Percentiles rank a stretch among this genome's conserved stretches.
Evolutionary conservation across 1,284 basidiomycete genomes (phyloP).

Genomic region (Ceratobasidium sp.): DNA sequence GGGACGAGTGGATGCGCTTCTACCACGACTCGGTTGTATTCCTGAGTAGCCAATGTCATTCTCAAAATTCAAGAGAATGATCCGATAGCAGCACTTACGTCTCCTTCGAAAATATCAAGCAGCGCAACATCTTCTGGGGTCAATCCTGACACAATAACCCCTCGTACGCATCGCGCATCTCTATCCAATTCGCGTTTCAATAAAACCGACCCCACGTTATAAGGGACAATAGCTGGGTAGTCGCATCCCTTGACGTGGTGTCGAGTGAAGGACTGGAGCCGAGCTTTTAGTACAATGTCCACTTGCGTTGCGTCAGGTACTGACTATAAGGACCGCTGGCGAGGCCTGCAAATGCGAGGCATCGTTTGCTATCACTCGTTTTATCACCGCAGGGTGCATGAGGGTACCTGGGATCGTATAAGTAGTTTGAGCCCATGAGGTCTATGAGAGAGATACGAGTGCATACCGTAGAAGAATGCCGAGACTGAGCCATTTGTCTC

Average conservation of each 20-base stretch:
- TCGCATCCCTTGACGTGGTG: slow-evolving; percentile 69
- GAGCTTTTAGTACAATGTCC: slow-evolving; percentile 35
- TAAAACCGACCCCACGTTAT: slow-evolving; percentile 54
- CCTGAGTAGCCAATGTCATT: slow-evolving; percentile 56
- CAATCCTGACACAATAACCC: slow-evolving; percentile 72
- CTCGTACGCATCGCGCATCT: slow-evolving; percentile 67
- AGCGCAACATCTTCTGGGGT: slow-evolving; percentile 62
- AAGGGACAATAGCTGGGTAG: slow-evolving; percentile 79
- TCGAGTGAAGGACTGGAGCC: slow-evolving; percentile 70
- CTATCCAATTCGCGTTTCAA: slow-evolving; percentile 56
- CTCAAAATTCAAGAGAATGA: neutral
- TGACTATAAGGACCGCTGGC: slow-evolving; percentile 60
- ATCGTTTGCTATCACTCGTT: slow-evolving; percentile 66
- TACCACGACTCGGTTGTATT: slow-evolving; percentile 69
- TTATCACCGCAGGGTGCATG: slow-evolving; percentile 73
- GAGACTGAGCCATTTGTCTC: slow-evolving; percentile 16
- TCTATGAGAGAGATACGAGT: neutral
- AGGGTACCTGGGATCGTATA: slow-evolving; percentile 62
- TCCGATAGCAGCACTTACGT: slow-evolving; percentile 59
- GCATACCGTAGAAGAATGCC: slow-evolving; percentile 30
- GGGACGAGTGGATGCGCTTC: slow-evolving; percentile 62
- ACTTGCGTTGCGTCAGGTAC: slow-evolving; percentile 51
- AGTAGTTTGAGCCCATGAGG: neutral
- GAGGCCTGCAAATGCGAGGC: slow-evolving; percentile 63
- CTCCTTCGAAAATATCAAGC: slow-evolving; percentile 79